phyloP scores from a whole-genome alignment of 1,284 basidiomycete species.

The Hypsizygus ulmarius region DNA sequence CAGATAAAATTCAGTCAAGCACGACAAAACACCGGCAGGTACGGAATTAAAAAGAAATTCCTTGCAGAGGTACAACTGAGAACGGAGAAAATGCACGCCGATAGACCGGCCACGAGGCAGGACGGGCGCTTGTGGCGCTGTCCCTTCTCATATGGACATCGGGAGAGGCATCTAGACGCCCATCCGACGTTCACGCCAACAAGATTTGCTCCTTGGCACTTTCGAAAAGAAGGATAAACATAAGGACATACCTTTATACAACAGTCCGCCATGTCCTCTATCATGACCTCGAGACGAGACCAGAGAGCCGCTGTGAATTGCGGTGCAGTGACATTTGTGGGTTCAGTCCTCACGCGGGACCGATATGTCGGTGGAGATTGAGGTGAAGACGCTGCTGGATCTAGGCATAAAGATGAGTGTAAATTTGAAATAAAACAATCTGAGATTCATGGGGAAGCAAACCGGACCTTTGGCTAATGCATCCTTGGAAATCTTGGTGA shows the following conservation, averaged over 20 bases:
- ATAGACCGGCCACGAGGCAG: constrained; percentile 11
- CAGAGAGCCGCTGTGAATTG: constrained; percentile 84
- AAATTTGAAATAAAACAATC: constrained; percentile 2
- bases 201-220: neutral
- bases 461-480: constrained; percentile 67
- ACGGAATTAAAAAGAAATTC: neutral
- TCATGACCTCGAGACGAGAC: constrained; percentile 76
- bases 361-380: constrained; percentile 57
- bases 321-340: constrained; percentile 76
- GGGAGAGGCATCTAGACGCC: neutral
- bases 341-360: constrained; percentile 80
- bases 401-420: constrained; percentile 33
- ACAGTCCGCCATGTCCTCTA: constrained; percentile 87
- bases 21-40: neutral
- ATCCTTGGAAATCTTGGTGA: constrained; percentile 82
- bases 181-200: neutral
- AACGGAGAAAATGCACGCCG: neutral
- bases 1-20: neutral
- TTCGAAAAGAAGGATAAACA: neutral
- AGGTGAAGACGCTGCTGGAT: constrained; percentile 28
- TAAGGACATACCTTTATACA: constrained; percentile 73
- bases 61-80: neutral
- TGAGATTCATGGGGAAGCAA: constrained; percentile 7
- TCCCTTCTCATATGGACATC: constrained; percentile 1
- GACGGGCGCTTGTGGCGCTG: constrained; percentile 13